Evolutionary conservation across 352 stramenopile species (phyloP).

Genomic region (Globisporangium barbulae): DNA sequence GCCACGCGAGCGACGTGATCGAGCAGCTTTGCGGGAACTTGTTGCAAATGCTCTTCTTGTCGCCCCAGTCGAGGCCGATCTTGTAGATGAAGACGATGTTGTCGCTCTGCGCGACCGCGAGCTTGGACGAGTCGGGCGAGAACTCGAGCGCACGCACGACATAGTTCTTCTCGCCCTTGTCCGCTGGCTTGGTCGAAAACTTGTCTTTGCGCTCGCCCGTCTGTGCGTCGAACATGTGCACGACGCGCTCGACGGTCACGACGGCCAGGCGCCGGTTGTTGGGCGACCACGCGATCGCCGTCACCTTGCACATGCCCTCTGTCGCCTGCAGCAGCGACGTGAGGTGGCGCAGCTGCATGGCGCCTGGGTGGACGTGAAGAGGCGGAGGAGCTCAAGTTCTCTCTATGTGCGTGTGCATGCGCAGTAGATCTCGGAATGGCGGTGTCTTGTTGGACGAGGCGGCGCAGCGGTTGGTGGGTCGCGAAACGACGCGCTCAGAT

Average conservation of each 20-base stretch:
- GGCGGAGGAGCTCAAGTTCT: too few relatives aligned
- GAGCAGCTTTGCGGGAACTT: conserved; percentile 88
- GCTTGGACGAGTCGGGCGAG: conserved; percentile 91
- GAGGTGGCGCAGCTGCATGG: conserved; percentile 92
- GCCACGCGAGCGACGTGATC: conserved; percentile 90
- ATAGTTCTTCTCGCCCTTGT: conserved; percentile 95
- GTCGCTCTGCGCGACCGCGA: conserved; percentile 94
- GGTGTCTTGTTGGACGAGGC: too few relatives aligned
- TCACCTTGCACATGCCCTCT: conserved; percentile 91
- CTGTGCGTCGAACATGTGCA: conserved; percentile 91
- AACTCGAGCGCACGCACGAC: conserved; percentile 90
- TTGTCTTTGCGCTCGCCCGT: conserved; percentile 93
- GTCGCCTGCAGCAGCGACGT: conserved; percentile 90
- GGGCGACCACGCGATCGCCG: conserved; percentile 89
- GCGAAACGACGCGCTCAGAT: too few relatives aligned
- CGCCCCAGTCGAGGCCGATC: conserved; percentile 90
- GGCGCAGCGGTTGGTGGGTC: too few relatives aligned
- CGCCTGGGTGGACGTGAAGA: background rate
- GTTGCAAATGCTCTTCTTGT: conserved; percentile 97
- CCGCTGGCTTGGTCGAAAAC: conserved; percentile 94
- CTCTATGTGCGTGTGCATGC: too few relatives aligned
- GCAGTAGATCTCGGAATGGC: too few relatives aligned
- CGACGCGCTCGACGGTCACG: conserved; percentile 92
- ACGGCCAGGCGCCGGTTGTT: conserved; percentile 92
- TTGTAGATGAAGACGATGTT: conserved; percentile 98